phyloP scores from a whole-genome alignment of 345 rosid genomes.

The Leavenworthia alabamica region DNA sequence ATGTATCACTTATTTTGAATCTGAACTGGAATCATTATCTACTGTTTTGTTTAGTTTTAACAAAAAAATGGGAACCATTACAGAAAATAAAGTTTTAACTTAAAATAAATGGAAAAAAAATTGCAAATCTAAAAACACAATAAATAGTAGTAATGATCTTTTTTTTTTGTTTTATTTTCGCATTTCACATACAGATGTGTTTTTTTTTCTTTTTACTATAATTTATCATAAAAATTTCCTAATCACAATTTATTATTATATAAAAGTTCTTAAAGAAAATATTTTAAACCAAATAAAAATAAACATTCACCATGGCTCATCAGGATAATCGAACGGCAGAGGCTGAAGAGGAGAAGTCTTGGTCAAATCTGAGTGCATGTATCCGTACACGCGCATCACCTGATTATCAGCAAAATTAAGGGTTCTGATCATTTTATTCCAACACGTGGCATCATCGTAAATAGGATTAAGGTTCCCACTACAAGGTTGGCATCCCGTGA shows the following conservation, averaged over 20 bases:
- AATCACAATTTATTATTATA: not conserved
- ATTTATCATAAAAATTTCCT: not conserved
- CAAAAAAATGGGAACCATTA: not conserved
- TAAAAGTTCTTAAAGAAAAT: not conserved
- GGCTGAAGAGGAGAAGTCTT: conserved; percentile 50
- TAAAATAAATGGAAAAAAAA: no score
- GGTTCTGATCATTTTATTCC: conserved; percentile 74
- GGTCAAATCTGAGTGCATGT: conserved; percentile 49
- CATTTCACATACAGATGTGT: not conserved
- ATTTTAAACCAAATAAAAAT: not conserved
- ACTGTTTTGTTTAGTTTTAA: not conserved
- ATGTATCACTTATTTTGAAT: conserved; percentile 20
- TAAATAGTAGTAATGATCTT: not conserved
- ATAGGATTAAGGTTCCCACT: conserved; percentile 64
- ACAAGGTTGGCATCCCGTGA: conserved; percentile 95
- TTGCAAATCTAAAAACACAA: not conserved
- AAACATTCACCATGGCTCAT: conserved; percentile 51
- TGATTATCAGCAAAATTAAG: conserved; percentile 92
- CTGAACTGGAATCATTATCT: not conserved
- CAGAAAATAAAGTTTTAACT: not conserved
- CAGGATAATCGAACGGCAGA: conserved; percentile 70
- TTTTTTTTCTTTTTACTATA: not conserved
- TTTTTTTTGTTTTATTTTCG: not conserved
- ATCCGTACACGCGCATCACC: conserved; percentile 70
- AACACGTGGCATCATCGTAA: conserved; percentile 65